Percentiles rank a stretch among this genome's conserved stretches.
Conservation (phyloP, 768 basidiomycete genomes). For the Cyclocybe cylindracea region DNA sequence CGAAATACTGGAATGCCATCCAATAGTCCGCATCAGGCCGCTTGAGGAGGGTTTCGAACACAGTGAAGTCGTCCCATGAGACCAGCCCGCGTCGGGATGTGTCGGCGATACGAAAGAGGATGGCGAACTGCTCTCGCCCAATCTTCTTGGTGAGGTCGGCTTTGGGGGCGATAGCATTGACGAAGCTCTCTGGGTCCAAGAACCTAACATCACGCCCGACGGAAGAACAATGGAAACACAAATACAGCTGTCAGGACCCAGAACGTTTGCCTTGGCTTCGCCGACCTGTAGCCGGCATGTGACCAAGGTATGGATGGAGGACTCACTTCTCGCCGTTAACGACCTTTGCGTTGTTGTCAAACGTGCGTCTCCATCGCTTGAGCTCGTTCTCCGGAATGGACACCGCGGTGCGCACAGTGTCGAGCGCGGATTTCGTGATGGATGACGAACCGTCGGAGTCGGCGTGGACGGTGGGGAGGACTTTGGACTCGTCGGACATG, state of each 20-base stretch:
- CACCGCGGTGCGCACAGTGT: constrained; percentile 68
- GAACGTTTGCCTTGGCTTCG: not conserved
- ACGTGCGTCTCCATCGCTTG: constrained; percentile 85
- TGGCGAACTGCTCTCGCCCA: constrained; percentile 83
- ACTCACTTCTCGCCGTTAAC: constrained; percentile 82
- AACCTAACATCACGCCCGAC: constrained; percentile 49
- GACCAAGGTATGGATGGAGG: constrained; percentile 11
- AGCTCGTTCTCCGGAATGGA: constrained; percentile 80
- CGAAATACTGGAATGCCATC: constrained; percentile 96
- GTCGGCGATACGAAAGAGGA: constrained; percentile 90
- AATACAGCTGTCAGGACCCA: constrained; percentile 13
- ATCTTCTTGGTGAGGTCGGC: constrained; percentile 80
- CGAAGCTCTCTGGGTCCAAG: constrained; percentile 85
- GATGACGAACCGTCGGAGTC: constrained; percentile 52
- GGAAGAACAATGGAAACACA: not conserved
- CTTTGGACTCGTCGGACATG: constrained; percentile 27
- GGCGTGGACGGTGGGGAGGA: constrained; percentile 54
- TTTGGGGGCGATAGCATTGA: constrained; percentile 91
- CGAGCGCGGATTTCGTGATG: constrained; percentile 54
- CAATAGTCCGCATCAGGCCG: constrained; percentile 96
- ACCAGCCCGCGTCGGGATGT: constrained; percentile 71
- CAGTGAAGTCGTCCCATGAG: constrained; percentile 94
- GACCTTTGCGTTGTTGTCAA: constrained; percentile 81
- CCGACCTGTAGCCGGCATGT: constrained; percentile 11
- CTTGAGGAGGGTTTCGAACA: constrained; percentile 93